Evolutionary conservation across 768 basidiomycete genomes (phyloP).

Genomic region (Goffeauzyma gilvescens): DNA sequence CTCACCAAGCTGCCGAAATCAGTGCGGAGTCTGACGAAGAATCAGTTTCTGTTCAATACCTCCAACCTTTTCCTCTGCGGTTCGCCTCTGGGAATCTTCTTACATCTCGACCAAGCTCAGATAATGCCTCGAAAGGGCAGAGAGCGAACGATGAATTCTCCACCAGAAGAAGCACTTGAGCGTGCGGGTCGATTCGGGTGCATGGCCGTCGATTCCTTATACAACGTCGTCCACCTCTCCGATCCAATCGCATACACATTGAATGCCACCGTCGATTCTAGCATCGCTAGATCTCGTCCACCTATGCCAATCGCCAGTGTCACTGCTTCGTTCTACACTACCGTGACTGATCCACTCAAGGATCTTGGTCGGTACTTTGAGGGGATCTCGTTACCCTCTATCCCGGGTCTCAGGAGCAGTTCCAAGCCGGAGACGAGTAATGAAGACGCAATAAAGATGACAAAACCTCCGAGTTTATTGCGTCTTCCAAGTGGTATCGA

Average conservation of each 20-base stretch:
- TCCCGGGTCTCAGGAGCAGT: conserved; percentile 17
- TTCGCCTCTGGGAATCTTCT: conserved; percentile 35
- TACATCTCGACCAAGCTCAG: conserved; percentile 36
- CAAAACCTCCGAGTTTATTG: conserved; percentile 19
- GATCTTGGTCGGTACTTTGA: conserved; percentile 8
- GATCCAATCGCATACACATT: conserved; percentile 36
- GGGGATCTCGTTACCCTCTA: conserved; percentile 14
- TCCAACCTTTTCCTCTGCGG: conserved; percentile 34
- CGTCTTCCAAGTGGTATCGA: conserved; percentile 31
- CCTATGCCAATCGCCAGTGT: conserved; percentile 29
- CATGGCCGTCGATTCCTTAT: conserved; percentile 34
- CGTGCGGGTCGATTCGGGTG: conserved; percentile 36
- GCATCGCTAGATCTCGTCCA: conserved; percentile 17
- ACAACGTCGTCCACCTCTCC: conserved; percentile 36
- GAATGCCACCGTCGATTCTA: conserved; percentile 36
- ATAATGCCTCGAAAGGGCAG: conserved; percentile 35
- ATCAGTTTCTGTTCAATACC: conserved; percentile 34
- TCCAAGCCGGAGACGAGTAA: conserved; percentile 11
- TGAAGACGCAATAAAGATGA: neutral
- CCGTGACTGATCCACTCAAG: conserved; percentile 28
- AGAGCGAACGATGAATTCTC: conserved; percentile 35
- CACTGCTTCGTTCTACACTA: conserved; percentile 27
- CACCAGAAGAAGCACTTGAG: conserved; percentile 36
- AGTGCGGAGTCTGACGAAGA: conserved; percentile 22
- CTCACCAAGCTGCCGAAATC: conserved; percentile 30